phyloP scores from a whole-genome alignment of 2,329 filamentous ascomycete genomes.

The Diaporthe caulivora region DNA sequence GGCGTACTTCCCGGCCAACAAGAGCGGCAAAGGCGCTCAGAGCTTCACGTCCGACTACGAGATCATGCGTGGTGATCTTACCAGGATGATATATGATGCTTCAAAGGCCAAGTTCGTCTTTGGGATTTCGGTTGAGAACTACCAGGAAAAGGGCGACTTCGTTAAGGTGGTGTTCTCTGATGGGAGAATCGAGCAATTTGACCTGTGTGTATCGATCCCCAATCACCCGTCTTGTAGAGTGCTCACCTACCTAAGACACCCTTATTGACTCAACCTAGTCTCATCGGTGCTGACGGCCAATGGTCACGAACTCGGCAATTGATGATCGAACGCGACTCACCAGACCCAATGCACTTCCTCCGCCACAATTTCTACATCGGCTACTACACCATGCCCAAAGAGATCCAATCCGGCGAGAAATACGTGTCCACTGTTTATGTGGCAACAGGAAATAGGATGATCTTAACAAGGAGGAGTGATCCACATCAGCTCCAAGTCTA shows the following conservation, averaged over 20 bases:
- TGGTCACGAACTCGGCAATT: slow-evolving; percentile 59
- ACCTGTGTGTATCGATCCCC: slow-evolving; percentile 54
- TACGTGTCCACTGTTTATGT: slow-evolving; percentile 37
- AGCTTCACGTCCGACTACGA: slow-evolving; percentile 68
- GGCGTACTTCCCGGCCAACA: slow-evolving; percentile 55
- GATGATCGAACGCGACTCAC: slow-evolving; percentile 49
- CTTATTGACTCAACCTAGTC: not conserved
- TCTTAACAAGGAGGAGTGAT: slow-evolving; percentile 53
- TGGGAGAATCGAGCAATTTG: slow-evolving; percentile 56
- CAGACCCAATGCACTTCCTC: slow-evolving; percentile 44
- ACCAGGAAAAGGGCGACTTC: slow-evolving; percentile 44
- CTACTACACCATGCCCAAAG: slow-evolving; percentile 33
- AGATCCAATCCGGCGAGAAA: not conserved
- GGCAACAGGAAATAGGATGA: slow-evolving; percentile 47
- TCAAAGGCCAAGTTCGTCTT: slow-evolving; percentile 48
- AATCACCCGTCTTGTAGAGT: too few species aligned
- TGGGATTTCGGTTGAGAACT: slow-evolving; percentile 43
- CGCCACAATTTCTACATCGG: slow-evolving; percentile 44
- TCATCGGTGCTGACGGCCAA: slow-evolving; percentile 68
- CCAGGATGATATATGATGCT: slow-evolving; percentile 59
- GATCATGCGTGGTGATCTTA: slow-evolving; percentile 69
- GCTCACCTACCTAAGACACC: too few species aligned
- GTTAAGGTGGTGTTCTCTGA: slow-evolving; percentile 55
- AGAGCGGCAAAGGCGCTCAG: slow-evolving; percentile 56
- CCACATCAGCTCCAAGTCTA: slow-evolving; percentile 18